Percentiles rank a stretch among this genome's conserved stretches.
These are phyloP conservation scores for Globisporangium lucens DNA, from an alignment of 352 stramenopile genomes.

Conservation along the genomic window DNA sequence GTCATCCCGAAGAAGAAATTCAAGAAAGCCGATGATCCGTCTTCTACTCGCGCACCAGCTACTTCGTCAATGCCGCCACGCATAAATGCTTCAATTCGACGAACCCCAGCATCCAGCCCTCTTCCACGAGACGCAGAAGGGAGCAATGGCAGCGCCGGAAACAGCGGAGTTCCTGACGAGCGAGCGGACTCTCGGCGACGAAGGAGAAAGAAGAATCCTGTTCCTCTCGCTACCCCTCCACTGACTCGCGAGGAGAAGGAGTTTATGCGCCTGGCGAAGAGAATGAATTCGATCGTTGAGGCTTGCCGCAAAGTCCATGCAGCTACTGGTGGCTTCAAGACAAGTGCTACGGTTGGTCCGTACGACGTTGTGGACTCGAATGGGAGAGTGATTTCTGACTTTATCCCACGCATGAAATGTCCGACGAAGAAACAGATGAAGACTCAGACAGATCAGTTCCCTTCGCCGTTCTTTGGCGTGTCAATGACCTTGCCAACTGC, in stretches of 20 bases:
- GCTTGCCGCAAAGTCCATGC: slow-evolving; percentile 7
- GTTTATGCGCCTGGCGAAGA: slow-evolving; percentile 51
- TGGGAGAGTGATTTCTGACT: slow-evolving; percentile 16
- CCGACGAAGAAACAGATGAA: slow-evolving; percentile 22
- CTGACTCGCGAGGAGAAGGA: slow-evolving; percentile 34
- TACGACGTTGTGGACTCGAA: slow-evolving; percentile 18
- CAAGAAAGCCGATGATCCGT: not conserved
- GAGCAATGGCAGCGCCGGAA: not conserved
- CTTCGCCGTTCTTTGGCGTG: slow-evolving; percentile 28
- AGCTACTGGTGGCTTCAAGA: slow-evolving; percentile 11
- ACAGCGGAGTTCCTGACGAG: not conserved
- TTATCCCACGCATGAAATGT: slow-evolving; percentile 20
- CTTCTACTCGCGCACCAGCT: not conserved
- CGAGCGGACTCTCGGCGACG: not conserved
- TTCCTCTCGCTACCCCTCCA: slow-evolving; percentile 27
- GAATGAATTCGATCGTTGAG: slow-evolving; percentile 54
- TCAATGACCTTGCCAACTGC: slow-evolving; percentile 11
- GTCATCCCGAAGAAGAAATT: slow-evolving; percentile 43
- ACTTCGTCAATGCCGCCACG: not conserved
- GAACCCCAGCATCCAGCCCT: slow-evolving; percentile 14
- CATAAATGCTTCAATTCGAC: slow-evolving; percentile 3
- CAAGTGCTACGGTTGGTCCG: slow-evolving; percentile 3
- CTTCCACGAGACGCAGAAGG: not conserved
- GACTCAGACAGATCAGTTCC: slow-evolving; percentile 15
- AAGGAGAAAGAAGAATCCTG: slow-evolving; percentile 41